Base-by-base conservation (phyloP, 225 moss, liverwort and hornwort genomes). In the Neckera pumila region DNA sequence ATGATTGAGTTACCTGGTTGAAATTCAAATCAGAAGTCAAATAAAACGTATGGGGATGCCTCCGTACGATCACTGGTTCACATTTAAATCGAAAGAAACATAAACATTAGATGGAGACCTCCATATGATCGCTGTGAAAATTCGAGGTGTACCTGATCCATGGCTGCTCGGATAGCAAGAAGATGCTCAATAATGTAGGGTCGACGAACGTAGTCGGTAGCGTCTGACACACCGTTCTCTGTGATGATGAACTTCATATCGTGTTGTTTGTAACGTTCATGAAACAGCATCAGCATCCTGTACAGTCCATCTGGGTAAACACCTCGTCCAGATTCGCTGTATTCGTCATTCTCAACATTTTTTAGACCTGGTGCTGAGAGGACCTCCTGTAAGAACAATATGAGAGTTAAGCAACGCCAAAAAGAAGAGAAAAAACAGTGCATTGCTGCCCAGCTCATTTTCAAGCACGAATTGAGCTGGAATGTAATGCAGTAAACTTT, bases 271-370 rank as follows among this genome's bases (percentile, higher is more conserved):
- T 99, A 99, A n/a, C 99, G 99, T 31, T 97, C 92, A 80, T 99
- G 95, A 86, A 97, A 99, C 75, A 92, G 82, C 45, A 93, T 86
- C 45, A 99, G 87, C 93, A 96, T 78, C 71, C 99, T 95, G 81
- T 95, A 99, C 57, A 99, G 89, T 63, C 99, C 99, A 93, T 99
- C 99, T 59, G 99, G 99, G 88, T 99, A 99, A 18, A 99, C 96
- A 82, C 97, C 99, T 57, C 99, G 95, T 79, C 99, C 99, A 79
- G 99, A 97, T 92, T 99, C 99, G 82, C 99, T 99, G 86, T 92
- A 99, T 83, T 99, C 99, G 38, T 97, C 97, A 58, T 87, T 91
- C 89, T 95, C 91, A 20, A 95, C 96, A 63, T 93, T 94, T 90
- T 99, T 99, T 88, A 99, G 90, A 72, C 99, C 99, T 63, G 99